Percentiles rank a stretch among this genome's conserved stretches.
Evolutionary conservation across 768 basidiomycete genomes (phyloP).

Genomic region (Daedalea quercina): DNA sequence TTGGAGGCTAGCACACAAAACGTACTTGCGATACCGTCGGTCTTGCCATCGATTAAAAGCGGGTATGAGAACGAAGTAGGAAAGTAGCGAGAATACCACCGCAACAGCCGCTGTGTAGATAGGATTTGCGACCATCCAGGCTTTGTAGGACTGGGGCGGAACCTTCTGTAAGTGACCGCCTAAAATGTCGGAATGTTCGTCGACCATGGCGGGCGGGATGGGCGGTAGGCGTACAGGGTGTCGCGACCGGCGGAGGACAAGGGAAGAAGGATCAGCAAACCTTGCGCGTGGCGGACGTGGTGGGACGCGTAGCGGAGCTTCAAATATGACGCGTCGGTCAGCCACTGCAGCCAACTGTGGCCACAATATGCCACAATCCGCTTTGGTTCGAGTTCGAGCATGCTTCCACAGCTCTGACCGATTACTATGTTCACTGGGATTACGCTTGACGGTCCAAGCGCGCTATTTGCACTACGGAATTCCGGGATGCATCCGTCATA

Average conservation of each 20-base stretch:
- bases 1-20: conserved; percentile 7
- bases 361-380: neutral
- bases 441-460: too few species aligned
- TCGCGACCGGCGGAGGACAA: conserved; percentile 3
- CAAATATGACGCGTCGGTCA: conserved; percentile 1
- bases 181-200: conserved; percentile 68
- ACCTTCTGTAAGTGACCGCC: conserved; percentile 36
- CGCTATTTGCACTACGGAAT: too few species aligned
- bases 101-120: neutral
- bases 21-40: conserved; percentile 58
- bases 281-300: conserved; percentile 1
- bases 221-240: conserved; percentile 9
- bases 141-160: conserved; percentile 5
- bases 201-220: conserved; percentile 41
- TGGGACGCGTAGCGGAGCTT: conserved; percentile 5
- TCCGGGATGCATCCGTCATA: too few species aligned
- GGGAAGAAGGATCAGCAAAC: neutral
- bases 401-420: too few species aligned
- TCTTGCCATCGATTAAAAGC: conserved; percentile 40
- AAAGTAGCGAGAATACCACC: neutral
- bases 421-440: too few species aligned
- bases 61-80: neutral
- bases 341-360: too few species aligned
- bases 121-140: neutral
- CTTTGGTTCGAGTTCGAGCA: too few species aligned